These are phyloP conservation scores for Nelumbo lutea DNA, from an alignment of 164 flowering plant genomes.

Conservation along the genomic window DNA sequence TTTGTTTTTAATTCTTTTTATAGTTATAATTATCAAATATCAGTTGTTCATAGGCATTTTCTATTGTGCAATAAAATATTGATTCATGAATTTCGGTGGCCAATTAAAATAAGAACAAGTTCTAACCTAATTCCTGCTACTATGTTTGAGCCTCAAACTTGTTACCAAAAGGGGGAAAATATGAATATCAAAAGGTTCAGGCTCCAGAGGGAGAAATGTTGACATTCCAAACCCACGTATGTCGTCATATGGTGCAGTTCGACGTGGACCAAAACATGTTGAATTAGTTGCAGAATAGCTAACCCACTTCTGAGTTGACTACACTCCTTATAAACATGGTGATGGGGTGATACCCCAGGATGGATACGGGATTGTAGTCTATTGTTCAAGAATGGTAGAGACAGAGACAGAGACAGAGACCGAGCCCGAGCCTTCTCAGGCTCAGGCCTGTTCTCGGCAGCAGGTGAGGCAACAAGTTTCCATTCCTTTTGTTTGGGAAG, in stretches of 20 bases:
- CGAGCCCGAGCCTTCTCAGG: background rate
- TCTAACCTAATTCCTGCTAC: constrained; percentile 2
- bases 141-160: background rate
- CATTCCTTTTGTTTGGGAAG: constrained; percentile 86
- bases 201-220: too few relatives aligned
- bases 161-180: too few relatives aligned
- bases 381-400: constrained; percentile 27
- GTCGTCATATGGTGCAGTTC: constrained; percentile 7
- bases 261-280: constrained; percentile 9
- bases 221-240: constrained; percentile 8
- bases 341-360: background rate
- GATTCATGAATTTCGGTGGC: constrained; percentile 17
- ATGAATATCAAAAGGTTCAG: too few relatives aligned
- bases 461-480: constrained; percentile 39
- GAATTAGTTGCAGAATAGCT: constrained; percentile 12
- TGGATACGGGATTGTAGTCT: background rate
- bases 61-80: constrained; percentile 34
- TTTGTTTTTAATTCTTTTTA: constrained; percentile 39
- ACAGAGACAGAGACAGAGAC: background rate
- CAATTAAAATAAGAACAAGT: background rate
- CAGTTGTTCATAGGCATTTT: constrained; percentile 30
- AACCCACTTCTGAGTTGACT: constrained; percentile 21
- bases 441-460: constrained; percentile 8
- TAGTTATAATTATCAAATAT: constrained; percentile 12
- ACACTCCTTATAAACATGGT: constrained; percentile 7